A percentile compares a stretch with the other conserved stretches of the same genome.
phyloP scores from a whole-genome alignment of 179 eudicot species.

The Gypsophila paniculata region DNA sequence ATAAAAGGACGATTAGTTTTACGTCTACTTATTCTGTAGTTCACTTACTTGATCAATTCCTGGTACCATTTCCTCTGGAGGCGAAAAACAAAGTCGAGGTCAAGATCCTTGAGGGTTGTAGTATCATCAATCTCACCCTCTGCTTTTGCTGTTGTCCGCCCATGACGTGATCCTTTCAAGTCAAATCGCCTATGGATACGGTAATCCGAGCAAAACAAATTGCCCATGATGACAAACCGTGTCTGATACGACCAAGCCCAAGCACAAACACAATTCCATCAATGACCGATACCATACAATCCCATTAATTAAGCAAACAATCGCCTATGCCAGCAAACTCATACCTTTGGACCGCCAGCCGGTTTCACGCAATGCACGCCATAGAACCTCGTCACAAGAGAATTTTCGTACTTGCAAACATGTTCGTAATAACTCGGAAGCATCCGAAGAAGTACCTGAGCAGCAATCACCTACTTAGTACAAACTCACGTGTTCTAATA shows the following conservation, averaged over 20 bases:
- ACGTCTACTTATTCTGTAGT: background rate
- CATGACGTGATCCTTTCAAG: constrained; percentile 91
- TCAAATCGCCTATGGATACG: constrained; percentile 83
- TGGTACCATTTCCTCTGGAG: constrained; percentile 71
- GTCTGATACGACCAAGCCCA: constrained; percentile 46
- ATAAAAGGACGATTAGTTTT: no score
- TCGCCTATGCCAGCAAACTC: background rate
- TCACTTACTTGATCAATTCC: constrained; percentile 74
- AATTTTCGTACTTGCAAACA: constrained; percentile 63
- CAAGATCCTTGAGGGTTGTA: constrained; percentile 93
- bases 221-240: constrained; percentile 93
- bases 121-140: constrained; percentile 89
- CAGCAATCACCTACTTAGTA: constrained; percentile 23
- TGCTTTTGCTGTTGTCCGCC: constrained; percentile 66
- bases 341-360: constrained; percentile 81
- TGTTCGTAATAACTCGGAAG: constrained; percentile 86
- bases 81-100: constrained; percentile 77
- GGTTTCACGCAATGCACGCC: constrained; percentile 97
- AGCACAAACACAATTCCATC: background rate
- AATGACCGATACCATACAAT: background rate
- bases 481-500: constrained; percentile 6
- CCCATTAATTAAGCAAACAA: background rate
- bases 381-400: constrained; percentile 81
- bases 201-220: constrained; percentile 87
- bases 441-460: constrained; percentile 92